Conservation (phyloP, 768 basidiomycete genomes). For the Russula dissimulans region DNA sequence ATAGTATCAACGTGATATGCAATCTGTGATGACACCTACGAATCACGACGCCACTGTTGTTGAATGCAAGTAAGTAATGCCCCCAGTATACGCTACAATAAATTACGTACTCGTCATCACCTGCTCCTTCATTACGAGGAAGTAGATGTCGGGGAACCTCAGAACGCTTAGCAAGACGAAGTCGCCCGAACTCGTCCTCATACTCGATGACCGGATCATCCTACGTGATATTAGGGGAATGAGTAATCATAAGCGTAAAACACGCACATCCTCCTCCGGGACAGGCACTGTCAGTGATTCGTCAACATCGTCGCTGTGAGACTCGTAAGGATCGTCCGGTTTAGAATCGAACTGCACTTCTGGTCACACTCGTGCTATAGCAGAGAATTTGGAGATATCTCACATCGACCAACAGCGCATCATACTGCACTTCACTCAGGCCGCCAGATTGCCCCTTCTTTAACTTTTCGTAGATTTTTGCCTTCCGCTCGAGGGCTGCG, state of each 20-base stretch:
- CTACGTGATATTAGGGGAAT: conserved; percentile 26
- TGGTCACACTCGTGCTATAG: not conserved
- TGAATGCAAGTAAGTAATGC: not conserved
- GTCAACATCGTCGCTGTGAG: conserved; percentile 69
- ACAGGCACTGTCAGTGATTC: conserved; percentile 62
- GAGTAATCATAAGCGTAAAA: not conserved
- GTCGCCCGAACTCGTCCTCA: conserved; percentile 80
- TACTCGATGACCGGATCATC: conserved; percentile 78
- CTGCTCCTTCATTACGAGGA: conserved; percentile 19
- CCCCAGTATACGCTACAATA: not conserved
- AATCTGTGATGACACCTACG: conserved; percentile 1
- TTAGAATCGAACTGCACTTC: conserved; percentile 56
- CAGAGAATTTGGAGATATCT: conserved; percentile 23
- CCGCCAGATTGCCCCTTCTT: conserved; percentile 72
- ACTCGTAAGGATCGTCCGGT: conserved; percentile 42
- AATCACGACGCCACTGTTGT: conserved; percentile 16
- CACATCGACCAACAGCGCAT: conserved; percentile 68
- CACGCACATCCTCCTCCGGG: conserved; percentile 34
- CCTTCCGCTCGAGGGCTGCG: conserved; percentile 65
- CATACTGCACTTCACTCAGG: conserved; percentile 64
- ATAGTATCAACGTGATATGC: not conserved
- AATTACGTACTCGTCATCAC: conserved; percentile 27
- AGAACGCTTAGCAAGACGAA: conserved; percentile 56
- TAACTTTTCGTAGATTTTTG: conserved; percentile 72
- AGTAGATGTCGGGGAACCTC: conserved; percentile 67